phyloP scores from a whole-genome alignment of 805 yeast genomes.

The Novakomyces olei region DNA sequence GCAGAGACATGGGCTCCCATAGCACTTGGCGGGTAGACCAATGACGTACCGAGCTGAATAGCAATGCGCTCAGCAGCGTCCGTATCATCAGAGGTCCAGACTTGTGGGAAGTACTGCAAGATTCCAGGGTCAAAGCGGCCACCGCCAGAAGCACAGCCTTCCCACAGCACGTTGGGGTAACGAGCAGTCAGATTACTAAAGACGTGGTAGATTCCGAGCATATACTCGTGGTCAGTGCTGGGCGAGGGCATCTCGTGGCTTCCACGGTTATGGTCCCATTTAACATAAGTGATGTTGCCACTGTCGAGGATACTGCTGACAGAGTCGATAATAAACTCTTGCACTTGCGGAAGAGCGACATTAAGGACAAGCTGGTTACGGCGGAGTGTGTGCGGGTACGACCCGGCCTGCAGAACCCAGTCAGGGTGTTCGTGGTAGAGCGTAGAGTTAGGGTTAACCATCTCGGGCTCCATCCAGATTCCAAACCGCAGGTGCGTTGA shows the following conservation, averaged over 20 bases:
- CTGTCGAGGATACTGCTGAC: too few relatives aligned
- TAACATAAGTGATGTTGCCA: neutral
- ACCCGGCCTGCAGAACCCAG: too few relatives aligned
- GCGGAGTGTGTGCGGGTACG: too few relatives aligned
- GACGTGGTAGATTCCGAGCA: constrained; percentile 1
- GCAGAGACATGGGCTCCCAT: constrained; percentile 3
- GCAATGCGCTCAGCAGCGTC: constrained; percentile 1
- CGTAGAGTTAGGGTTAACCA: too few relatives aligned
- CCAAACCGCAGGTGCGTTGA: too few relatives aligned
- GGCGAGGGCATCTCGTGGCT: constrained; percentile 2
- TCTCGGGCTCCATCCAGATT: too few relatives aligned
- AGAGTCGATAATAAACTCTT: too few relatives aligned
- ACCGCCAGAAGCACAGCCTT: constrained; percentile 4
- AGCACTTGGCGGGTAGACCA: constrained; percentile 1
- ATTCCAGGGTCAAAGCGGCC: constrained; percentile 3
- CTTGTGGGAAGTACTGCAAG: constrained; percentile 2
- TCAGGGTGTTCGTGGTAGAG: too few relatives aligned
- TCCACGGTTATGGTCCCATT: constrained; percentile 3
- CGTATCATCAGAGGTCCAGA: constrained; percentile 1
- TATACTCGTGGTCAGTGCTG: neutral
- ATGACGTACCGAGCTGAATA: constrained; percentile 3
- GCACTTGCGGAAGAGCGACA: too few relatives aligned
- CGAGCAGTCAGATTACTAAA: neutral
- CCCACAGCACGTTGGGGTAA: constrained; percentile 3
- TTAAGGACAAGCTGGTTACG: too few relatives aligned